phyloP scores from a whole-genome alignment of 805 yeast species.

The Yarrowia sp. region DNA sequence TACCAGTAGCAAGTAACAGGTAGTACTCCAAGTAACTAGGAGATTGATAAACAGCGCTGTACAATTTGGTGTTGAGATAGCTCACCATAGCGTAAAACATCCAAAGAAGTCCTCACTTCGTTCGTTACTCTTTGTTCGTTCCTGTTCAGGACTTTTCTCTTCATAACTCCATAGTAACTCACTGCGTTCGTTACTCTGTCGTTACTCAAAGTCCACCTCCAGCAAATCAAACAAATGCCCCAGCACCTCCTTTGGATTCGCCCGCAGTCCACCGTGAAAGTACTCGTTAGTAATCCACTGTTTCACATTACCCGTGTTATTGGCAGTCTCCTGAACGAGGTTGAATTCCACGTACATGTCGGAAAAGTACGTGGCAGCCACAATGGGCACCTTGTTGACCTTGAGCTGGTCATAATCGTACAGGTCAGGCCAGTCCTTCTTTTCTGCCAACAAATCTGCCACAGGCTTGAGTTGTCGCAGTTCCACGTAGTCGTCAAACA shows the following conservation, averaged over 20 bases:
- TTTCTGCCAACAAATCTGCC: conserved; percentile 37
- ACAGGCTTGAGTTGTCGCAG: conserved; percentile 42
- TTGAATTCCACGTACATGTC: conserved; percentile 26
- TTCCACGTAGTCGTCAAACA: conserved; percentile 49
- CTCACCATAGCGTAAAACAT: too few relatives aligned
- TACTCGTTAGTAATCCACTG: conserved; percentile 26
- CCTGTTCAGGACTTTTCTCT: too few relatives aligned
- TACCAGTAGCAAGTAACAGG: too few relatives aligned
- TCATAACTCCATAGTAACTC: too few relatives aligned
- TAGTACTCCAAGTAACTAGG: too few relatives aligned
- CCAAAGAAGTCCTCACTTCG: too few relatives aligned
- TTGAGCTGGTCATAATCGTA: conserved; percentile 40
- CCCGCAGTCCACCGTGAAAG: conserved; percentile 19
- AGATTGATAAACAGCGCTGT: too few relatives aligned
- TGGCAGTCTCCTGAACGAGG: conserved; percentile 5
- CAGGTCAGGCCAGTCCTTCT: conserved; percentile 41
- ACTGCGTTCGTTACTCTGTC: too few relatives aligned
- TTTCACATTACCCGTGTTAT: conserved; percentile 11
- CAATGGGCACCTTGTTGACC: conserved; percentile 28
- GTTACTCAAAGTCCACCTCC: conserved; percentile 14
- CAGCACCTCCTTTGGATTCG: conserved; percentile 23
- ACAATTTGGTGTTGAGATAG: too few relatives aligned
- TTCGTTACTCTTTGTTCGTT: too few relatives aligned
- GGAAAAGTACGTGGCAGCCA: conserved; percentile 28
- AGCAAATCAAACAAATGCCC: conserved; percentile 19